Conservation (phyloP, 805 yeast species). For the Ogataea pilisensis region DNA sequence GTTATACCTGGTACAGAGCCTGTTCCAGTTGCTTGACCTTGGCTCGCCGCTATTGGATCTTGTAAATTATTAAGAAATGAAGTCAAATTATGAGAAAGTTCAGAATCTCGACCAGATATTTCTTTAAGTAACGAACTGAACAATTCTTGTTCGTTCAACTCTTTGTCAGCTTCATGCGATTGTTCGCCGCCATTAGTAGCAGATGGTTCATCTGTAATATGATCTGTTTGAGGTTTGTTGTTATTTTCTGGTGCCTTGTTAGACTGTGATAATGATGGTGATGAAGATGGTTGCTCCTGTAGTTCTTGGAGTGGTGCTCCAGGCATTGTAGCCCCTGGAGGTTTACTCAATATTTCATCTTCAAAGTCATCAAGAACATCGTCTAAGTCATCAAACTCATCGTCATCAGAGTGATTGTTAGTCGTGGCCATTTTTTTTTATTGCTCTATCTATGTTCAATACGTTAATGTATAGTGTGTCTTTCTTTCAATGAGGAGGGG, state of each 20-base stretch:
- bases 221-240: no score
- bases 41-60: conserved; percentile 20
- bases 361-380: conserved; percentile 84
- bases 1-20: conserved; percentile 8
- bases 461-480: not conserved
- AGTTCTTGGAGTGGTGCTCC: not conserved
- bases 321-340: conserved; percentile 46
- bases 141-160: conserved; percentile 20
- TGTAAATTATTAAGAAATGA: conserved; percentile 21
- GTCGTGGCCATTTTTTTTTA: conserved; percentile 1
- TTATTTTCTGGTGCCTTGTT: no score
- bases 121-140: conserved; percentile 23
- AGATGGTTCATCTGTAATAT: no score
- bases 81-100: conserved; percentile 22
- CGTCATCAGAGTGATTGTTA: conserved; percentile 36
- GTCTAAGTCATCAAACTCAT: conserved; percentile 73
- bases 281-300: not conserved
- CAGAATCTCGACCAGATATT: conserved; percentile 25
- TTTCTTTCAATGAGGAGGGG: no score
- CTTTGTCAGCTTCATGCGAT: conserved; percentile 13
- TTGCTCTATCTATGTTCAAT: not conserved
- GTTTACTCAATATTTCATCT: conserved; percentile 59
- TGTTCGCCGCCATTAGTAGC: conserved; percentile 8
- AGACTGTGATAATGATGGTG: not conserved
- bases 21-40: conserved; percentile 1